A percentile compares a stretch with the other conserved stretches of the same genome.
These are phyloP conservation scores for Lipomyces japonicus DNA, from an alignment of 805 yeast genomes.

Conservation along the genomic window DNA sequence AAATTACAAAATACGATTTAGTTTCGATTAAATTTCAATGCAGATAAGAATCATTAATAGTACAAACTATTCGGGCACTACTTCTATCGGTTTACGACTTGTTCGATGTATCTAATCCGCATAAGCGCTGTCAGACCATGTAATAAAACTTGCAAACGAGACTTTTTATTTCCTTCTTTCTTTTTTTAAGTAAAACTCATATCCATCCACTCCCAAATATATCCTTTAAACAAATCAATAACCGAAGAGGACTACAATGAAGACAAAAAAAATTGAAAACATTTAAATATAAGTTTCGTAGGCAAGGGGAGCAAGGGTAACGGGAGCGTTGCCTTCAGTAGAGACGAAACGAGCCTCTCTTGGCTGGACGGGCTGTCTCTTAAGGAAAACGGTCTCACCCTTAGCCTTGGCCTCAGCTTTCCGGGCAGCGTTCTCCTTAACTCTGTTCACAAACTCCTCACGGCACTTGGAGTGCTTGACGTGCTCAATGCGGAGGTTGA, in stretches of 20 bases:
- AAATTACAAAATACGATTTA: too few relatives aligned
- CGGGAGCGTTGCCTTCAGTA: constrained; percentile 81
- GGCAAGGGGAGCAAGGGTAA: constrained; percentile 97
- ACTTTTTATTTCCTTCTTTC: too few relatives aligned
- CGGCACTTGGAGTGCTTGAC: constrained; percentile 99
- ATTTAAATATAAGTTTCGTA: constrained; percentile 96
- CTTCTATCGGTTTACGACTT: too few relatives aligned
- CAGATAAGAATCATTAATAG: too few relatives aligned
- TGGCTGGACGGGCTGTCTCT: constrained; percentile 99
- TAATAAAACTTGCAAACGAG: too few relatives aligned
- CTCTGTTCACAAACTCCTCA: constrained; percentile 98
- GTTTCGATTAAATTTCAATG: too few relatives aligned
- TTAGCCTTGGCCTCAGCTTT: constrained; percentile 90
- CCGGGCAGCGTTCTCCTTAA: constrained; percentile 91
- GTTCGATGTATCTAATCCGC: too few relatives aligned
- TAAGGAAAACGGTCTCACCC: constrained; percentile 86
- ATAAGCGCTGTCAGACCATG: too few relatives aligned
- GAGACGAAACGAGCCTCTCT: constrained; percentile 85
- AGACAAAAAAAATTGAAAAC: constrained; percentile 10
- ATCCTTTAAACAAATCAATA: not conserved
- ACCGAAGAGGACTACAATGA: too few relatives aligned
- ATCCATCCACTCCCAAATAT: not conserved
- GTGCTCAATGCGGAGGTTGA: constrained; percentile 98
- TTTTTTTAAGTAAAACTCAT: too few relatives aligned
- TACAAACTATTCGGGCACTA: too few relatives aligned